Percentiles rank a stretch among this genome's conserved stretches.
Conservation (phyloP, 164 flowering plant species). For the Paratinospora sagittata region DNA sequence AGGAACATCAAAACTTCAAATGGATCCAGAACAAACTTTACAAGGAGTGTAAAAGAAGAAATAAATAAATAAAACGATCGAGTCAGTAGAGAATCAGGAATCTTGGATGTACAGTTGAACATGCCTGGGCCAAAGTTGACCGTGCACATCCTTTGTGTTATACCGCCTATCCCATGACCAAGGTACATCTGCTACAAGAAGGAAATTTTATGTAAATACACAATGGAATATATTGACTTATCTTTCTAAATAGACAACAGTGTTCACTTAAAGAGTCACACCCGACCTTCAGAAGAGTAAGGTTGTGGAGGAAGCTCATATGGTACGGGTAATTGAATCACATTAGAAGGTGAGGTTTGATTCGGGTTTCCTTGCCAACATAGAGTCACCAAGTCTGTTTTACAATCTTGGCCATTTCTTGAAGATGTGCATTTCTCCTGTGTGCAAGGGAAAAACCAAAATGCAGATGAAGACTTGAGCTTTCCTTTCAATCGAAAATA, state of each 20-base stretch:
- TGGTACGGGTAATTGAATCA: conserved; percentile 70
- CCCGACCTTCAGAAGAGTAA: conserved; percentile 71
- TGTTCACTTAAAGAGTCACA: neutral
- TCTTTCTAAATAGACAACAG: neutral
- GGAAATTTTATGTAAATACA: neutral
- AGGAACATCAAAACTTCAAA: neutral
- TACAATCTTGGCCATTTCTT: conserved; percentile 22
- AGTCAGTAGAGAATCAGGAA: conserved; percentile 11
- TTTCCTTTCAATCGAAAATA: no score
- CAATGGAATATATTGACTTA: neutral
- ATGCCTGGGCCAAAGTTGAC: conserved; percentile 78
- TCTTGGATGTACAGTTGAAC: conserved; percentile 39
- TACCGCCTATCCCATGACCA: conserved; percentile 96
- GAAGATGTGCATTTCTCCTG: conserved; percentile 32
- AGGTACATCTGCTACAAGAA: conserved; percentile 61
- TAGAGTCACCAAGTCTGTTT: conserved; percentile 56
- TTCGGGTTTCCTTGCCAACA: conserved; percentile 36
- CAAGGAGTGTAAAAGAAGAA: neutral
- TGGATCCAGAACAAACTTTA: neutral
- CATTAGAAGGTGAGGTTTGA: conserved; percentile 32
- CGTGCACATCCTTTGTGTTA: conserved; percentile 73
- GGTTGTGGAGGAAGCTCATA: conserved; percentile 84
- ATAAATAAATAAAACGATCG: neutral
- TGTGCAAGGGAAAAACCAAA: conserved; percentile 11
- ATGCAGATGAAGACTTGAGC: neutral